Evolutionary conservation across 2,329 filamentous ascomycete genomes (phyloP).

Genomic region (Neofusicoccum umdonicola): DNA sequence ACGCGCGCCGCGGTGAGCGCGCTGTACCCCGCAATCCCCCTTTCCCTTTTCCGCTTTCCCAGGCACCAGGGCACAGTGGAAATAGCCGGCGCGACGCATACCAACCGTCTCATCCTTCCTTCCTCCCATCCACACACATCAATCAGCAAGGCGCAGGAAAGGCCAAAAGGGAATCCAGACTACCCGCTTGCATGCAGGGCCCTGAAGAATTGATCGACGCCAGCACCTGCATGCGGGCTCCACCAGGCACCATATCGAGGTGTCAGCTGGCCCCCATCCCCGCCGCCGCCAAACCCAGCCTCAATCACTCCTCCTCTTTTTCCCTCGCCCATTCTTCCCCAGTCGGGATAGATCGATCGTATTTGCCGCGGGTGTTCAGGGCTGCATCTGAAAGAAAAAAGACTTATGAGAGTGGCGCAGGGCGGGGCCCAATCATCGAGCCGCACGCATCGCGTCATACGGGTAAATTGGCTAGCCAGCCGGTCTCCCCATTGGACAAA

Average conservation of each 20-base stretch:
- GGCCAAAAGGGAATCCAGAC: slow-evolving; percentile 5
- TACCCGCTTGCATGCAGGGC: slow-evolving; percentile 1
- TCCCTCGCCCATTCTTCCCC: background rate
- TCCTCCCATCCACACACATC: background rate
- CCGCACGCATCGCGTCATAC: slow-evolving; percentile 12
- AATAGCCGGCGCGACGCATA: slow-evolving; percentile 1
- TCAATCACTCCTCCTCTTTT: background rate
- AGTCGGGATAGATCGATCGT: background rate
- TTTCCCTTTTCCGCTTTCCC: background rate
- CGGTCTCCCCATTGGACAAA: background rate
- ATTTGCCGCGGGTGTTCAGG: background rate
- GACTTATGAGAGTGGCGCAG: background rate
- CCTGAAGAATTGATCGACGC: slow-evolving; percentile 13
- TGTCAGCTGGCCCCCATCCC: slow-evolving; percentile 7
- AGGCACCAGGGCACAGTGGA: slow-evolving; percentile 2
- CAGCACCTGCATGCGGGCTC: slow-evolving; percentile 6
- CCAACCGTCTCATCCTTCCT: background rate
- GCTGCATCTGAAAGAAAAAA: slow-evolving; percentile 8
- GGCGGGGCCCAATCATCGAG: background rate
- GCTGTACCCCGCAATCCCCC: slow-evolving; percentile 12
- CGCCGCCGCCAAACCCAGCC: background rate
- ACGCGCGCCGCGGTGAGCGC: background rate
- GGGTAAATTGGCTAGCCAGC: background rate
- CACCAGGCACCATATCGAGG: slow-evolving; percentile 9
- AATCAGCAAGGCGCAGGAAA: background rate